Evolutionary conservation across 805 yeast genomes (phyloP), one percentile per base, ranked within the genome.

Genomic region (Danielia oregonensis): DNA sequence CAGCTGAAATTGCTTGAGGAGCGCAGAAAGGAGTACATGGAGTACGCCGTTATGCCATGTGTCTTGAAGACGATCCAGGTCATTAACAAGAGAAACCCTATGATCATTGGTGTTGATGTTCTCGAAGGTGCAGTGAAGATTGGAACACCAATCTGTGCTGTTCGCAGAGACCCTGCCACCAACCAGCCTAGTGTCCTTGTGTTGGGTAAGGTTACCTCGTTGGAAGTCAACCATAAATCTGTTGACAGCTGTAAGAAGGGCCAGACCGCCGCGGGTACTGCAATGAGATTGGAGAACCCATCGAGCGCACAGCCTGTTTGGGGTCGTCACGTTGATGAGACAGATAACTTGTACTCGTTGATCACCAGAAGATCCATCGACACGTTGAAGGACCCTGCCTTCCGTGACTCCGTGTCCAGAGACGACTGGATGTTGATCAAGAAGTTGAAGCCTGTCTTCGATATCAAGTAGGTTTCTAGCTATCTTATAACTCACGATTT

Each of bases 71-170:
- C 97, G 12, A 64, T 93, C 48, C 97, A 93, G 70, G 86, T 93
- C 57, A 93, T 93, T 63, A 93, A 93, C 80, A 91, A 91, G 71
- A 86, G 98, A 68, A 87, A 89, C 62, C 99, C 99, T 43, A 93
- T 93, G 97, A 89, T 93, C 57, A 86, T 93, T 56, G 99, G 99
- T 79, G 97, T 93, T 39, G 99, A 93, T 59, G 95, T 93, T 40
- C 62, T 77, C 29, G 97, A 93, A 58, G 99, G 99, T 54, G 71
- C 83, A 30, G 74, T 93, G 27, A 78, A 89, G 43, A 63, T 85
- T 27, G 98, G 98, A 39, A 89, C 98, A 5, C 98, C 99, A 43
- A 86, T 93, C 40, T 83, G 95, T 69, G 88, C 91, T 17, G 97
- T 93, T 29, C 88, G 87, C 61, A 68, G 71, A 27, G 96, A 91